A percentile compares a stretch with the other conserved stretches of the same genome.
Conservation (phyloP, 352 stramenopile genomes). For the Albugo laibachii region DNA sequence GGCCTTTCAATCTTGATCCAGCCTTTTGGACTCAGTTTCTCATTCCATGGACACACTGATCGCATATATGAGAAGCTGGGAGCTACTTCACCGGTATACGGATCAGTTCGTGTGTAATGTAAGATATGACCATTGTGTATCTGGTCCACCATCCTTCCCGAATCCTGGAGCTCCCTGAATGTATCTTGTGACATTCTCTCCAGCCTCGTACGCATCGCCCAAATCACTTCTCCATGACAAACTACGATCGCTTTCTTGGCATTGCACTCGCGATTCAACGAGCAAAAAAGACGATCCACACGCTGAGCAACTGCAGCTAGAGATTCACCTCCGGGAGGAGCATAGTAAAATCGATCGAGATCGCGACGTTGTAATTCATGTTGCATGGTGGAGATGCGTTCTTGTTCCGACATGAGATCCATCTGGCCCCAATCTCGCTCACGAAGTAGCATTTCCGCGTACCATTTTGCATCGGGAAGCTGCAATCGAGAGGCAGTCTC, state of each 20-base stretch:
- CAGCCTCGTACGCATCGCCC: constrained; percentile 70
- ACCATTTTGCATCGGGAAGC: constrained; percentile 56
- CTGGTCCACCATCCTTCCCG: constrained; percentile 71
- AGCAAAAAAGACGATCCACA: constrained; percentile 50
- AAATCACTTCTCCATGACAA: constrained; percentile 79
- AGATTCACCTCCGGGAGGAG: constrained; percentile 61
- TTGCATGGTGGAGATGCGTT: constrained; percentile 76
- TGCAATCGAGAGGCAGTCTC: constrained; percentile 67
- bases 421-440: constrained; percentile 80
- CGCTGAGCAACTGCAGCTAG: constrained; percentile 63
- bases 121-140: constrained; percentile 80
- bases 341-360: constrained; percentile 76
- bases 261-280: constrained; percentile 64
- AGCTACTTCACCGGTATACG: constrained; percentile 44
- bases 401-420: constrained; percentile 79
- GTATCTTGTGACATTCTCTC: constrained; percentile 79
- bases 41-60: constrained; percentile 80
- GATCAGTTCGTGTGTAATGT: constrained; percentile 68
- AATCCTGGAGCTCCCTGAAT: constrained; percentile 72
- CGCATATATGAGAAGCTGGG: constrained; percentile 78
- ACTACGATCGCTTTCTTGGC: constrained; percentile 69
- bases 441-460: constrained; percentile 74
- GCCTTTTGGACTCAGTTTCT: constrained; percentile 73
- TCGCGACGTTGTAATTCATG: constrained; percentile 66
- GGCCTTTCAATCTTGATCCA: constrained; percentile 80